phyloP scores from a whole-genome alignment of 2,329 filamentous ascomycete genomes.

The Juglanconis oblonga region DNA sequence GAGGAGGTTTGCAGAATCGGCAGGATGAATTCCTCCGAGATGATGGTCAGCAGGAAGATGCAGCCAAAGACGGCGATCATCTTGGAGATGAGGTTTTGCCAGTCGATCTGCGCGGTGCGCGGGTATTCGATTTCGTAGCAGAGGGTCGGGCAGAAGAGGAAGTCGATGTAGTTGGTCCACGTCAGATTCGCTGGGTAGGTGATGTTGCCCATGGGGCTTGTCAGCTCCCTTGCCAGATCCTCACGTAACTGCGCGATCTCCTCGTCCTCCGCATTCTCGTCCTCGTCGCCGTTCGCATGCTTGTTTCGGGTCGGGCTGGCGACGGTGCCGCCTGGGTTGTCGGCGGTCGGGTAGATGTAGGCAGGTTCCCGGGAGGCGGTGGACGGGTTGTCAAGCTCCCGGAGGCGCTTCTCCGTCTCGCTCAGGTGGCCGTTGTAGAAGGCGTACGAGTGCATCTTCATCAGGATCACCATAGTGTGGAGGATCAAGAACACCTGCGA shows the following conservation, averaged over 20 bases:
- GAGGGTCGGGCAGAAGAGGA: constrained; percentile 85
- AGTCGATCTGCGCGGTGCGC: constrained; percentile 70
- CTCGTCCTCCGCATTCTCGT: constrained; percentile 30
- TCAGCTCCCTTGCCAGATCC: constrained; percentile 85
- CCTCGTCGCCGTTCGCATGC: constrained; percentile 4
- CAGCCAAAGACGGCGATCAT: constrained; percentile 89
- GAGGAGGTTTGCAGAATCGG: constrained; percentile 78
- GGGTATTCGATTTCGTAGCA: constrained; percentile 99
- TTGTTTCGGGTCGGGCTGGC: constrained; percentile 25
- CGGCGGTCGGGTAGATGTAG: constrained; percentile 70
- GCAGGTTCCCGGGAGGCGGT: constrained; percentile 66
- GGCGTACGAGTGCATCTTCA: constrained; percentile 99
- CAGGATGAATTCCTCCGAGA: constrained; percentile 91
- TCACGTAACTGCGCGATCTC: constrained; percentile 71
- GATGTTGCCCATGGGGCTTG: constrained; percentile 82
- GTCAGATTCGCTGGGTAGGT: constrained; percentile 91
- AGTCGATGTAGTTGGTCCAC: constrained; percentile 78
- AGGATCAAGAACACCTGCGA: constrained; percentile 92
- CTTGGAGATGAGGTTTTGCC: constrained; percentile 80
- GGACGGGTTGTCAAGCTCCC: constrained; percentile 74
- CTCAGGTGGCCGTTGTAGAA: constrained; percentile 97
- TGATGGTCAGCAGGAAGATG: constrained; percentile 89
- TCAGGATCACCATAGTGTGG: constrained; percentile 85
- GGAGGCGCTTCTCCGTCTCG: constrained; percentile 78
- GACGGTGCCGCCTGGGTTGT: constrained; percentile 46